Evolutionary conservation across 305 asterid species (phyloP), one percentile per base, ranked within the genome.

Genomic region (Fraxinus latifolia): DNA sequence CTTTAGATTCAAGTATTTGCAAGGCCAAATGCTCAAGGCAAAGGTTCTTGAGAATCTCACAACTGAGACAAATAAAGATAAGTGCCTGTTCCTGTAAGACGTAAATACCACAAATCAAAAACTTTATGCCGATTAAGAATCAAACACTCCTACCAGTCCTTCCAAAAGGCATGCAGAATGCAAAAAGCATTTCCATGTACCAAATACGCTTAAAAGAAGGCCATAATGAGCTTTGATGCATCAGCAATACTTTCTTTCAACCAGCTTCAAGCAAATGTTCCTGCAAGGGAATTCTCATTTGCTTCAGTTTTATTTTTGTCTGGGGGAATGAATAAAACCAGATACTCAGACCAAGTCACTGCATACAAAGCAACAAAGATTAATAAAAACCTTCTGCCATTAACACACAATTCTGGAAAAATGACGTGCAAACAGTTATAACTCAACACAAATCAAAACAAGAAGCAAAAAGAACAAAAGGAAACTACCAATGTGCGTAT

Each of bases 241-340:
- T 91, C 97, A 82, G 90, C 76, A 67, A 88, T 82, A 84, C 96
- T 89, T 89, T 88, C 86, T 92, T 92, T 80, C 85, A 85, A 85
- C 97, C 97, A 78, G 97, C 97, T 86, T 96, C 97, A 82, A 96
- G 99, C 89, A 96, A 88, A 58, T 97, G 97, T 88, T 94, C 99
- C 99, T 96, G 93, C 89, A 90, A 71, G 81, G 79, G 44, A 83
- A 80, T 58, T 53, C 75, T 76, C 79, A 81, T 81, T 74, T 60
- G 78, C 34, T 78, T 73, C 74, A 84, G 76, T 86, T 50, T 15
- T 34, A 0, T 65, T 81, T 53, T 15, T 12, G 29, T 25, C 67
- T 1, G 23, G 6, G 79, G 32, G 68, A 67, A 71, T 23, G 62
- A 34, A 79, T 21, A 62, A 34, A 32, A 75, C 33, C 37, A 80